These are phyloP conservation scores for Prunus davidiana DNA, from an alignment of 306 rosid species.

Conservation along the genomic window DNA sequence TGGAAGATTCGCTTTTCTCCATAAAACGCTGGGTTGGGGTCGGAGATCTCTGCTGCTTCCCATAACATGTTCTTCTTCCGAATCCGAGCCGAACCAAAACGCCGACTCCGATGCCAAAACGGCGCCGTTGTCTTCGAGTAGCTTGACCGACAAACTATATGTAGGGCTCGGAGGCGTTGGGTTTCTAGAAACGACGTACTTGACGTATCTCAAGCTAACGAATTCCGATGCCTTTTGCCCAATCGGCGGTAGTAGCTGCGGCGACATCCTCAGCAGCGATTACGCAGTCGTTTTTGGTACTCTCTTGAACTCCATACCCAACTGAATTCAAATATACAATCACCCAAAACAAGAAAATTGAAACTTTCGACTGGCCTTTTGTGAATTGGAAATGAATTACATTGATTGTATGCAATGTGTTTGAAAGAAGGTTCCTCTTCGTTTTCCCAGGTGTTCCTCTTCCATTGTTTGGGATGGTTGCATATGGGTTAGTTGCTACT, in stretches of 20 bases:
- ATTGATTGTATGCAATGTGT: not conserved
- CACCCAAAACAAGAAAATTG: not conserved
- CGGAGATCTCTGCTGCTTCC: slow-evolving; percentile 24
- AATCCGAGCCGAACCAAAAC: slow-evolving; percentile 38
- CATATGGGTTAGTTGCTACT: slow-evolving; percentile 61
- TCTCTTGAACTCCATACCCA: not conserved
- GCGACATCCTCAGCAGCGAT: slow-evolving; percentile 66
- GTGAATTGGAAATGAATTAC: not conserved
- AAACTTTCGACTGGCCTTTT: not conserved
- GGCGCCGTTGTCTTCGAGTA: slow-evolving; percentile 18
- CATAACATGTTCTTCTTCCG: slow-evolving; percentile 40
- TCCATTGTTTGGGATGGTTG: slow-evolving; percentile 73
- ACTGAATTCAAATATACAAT: not conserved
- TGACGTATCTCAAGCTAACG: slow-evolving; percentile 73
- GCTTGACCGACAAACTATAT: slow-evolving; percentile 38
- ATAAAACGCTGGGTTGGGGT: not conserved
- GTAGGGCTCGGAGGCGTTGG: slow-evolving; percentile 66
- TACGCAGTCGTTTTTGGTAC: slow-evolving; percentile 80
- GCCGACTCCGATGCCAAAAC: slow-evolving; percentile 42
- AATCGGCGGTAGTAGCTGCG: slow-evolving; percentile 53
- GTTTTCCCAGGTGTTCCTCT: slow-evolving; percentile 73
- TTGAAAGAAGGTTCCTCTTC: slow-evolving; percentile 13
- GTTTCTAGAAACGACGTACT: slow-evolving; percentile 72
- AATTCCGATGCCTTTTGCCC: slow-evolving; percentile 69
- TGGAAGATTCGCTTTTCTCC: slow-evolving; percentile 5